Evolutionary conservation across 2,329 filamentous ascomycete genomes (phyloP), one percentile per base, ranked within the genome.

Genomic region (Trichoderma hamatum): DNA sequence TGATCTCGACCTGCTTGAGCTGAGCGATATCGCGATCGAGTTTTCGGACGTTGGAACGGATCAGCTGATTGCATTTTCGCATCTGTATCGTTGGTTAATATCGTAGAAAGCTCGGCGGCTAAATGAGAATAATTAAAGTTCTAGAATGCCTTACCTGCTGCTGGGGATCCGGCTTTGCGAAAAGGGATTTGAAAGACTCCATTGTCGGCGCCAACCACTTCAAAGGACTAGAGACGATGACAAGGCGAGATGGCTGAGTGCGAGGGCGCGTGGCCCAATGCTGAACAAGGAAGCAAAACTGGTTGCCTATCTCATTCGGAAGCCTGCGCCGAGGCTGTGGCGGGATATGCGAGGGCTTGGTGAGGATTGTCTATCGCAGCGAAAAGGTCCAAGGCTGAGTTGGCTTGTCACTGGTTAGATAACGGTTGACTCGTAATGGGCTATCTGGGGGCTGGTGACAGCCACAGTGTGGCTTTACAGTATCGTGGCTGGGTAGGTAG

Each of bases 141-240:
- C 11, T 46, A 49, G 54, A 34, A 54, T 28, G 55, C 74, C 84
- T 73, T 84, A 97, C 95, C 86, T 99, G 95, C 72, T 91, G 92
- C 80, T 96, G 92, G 55, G 96, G 96, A 78, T 97, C 94, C 46
- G 96, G 95, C 81, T 93, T 95, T 80, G 90, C 93, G 82, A 98
- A 95, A 76, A 97, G 89, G 70, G 90, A 85, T 80, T 89, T 93
- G 78, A 98, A 85, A 54, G 92, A 88, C 84, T 98, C 93, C 96
- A 98, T 98, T 76, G 74, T 80, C 77, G 74, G 19, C 66, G 72
- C 52, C 36, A 21, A 49, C 7, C 54, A 21, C n/a, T 24, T 24
- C 52, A 3, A 5, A 24, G 14, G 4, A 10, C 10, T 13, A 49
- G 11, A 49, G n/a, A 51, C 7, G 30, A 26, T 24, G 60, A n/a